A percentile compares a stretch with the other conserved stretches of the same genome.
These are phyloP conservation scores for Ceratobasidium sp. DNA, from an alignment of 1,284 basidiomycete species.

Conservation along the genomic window DNA sequence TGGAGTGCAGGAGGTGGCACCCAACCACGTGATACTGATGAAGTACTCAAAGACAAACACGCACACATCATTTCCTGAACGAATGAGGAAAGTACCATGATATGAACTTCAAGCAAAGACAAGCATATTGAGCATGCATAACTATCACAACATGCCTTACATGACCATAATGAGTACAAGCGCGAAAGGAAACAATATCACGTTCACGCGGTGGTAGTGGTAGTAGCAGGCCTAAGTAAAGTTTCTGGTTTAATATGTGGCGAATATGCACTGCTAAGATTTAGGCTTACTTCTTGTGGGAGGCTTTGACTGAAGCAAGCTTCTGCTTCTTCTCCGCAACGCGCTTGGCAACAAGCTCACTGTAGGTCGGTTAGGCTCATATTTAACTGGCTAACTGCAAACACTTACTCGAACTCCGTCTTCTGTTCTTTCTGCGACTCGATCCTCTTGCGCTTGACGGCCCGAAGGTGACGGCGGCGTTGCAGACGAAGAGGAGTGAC, in stretches of 20 bases:
- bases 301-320: constrained; percentile 77
- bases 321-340: constrained; percentile 94
- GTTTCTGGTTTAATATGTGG: background rate
- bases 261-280: background rate
- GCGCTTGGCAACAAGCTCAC: constrained; percentile 88
- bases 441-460: constrained; percentile 90
- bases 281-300: constrained; percentile 69
- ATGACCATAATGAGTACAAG: constrained; percentile 36
- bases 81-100: constrained; percentile 17
- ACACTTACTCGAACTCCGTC: constrained; percentile 85
- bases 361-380: constrained; percentile 53
- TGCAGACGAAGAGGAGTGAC: constrained; percentile 97
- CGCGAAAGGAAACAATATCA: background rate
- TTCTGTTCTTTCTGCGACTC: constrained; percentile 96
- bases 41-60: background rate
- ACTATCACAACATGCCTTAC: constrained; percentile 39
- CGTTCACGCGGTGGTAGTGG: constrained; percentile 28
- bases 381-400: constrained; percentile 10
- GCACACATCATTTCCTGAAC: background rate
- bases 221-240: background rate
- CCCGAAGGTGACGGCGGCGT: constrained; percentile 93
- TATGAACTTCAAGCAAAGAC: constrained; percentile 33
- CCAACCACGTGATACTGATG: constrained; percentile 12
- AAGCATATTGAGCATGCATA: constrained; percentile 44
- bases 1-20: background rate